These are phyloP conservation scores for Dictyostelium citrinum DNA, from an alignment of 78 protist species.

Conservation along the genomic window DNA sequence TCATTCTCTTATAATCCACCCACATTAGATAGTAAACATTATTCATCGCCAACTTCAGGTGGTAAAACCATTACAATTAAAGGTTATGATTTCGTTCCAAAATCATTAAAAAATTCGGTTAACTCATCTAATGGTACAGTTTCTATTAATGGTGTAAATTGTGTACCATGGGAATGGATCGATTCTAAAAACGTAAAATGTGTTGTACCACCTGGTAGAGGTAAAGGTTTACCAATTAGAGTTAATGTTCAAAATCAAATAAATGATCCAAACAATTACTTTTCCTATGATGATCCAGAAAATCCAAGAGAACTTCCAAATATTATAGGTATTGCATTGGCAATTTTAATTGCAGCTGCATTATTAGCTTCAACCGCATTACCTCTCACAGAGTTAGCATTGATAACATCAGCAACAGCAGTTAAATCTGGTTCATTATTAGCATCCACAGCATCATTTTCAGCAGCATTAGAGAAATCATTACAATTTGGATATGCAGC, in stretches of 20 bases:
- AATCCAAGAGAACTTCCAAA: not conserved
- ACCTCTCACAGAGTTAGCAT: not conserved
- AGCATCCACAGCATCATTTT: not conserved
- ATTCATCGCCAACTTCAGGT: not conserved
- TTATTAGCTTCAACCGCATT: not conserved
- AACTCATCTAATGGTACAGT: not conserved
- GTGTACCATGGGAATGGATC: not conserved
- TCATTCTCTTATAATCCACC: conserved; percentile 35
- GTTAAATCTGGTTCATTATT: not conserved
- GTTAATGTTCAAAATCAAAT: not conserved
- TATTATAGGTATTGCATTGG: not conserved
- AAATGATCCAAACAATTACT: not conserved
- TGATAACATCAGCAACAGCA: not conserved
- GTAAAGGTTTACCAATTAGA: not conserved
- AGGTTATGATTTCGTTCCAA: not conserved
- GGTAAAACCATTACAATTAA: not conserved
- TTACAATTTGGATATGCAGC: not conserved
- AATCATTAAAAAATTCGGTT: not conserved
- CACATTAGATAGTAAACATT: not conserved
- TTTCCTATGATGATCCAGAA: not conserved
- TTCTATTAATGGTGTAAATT: not conserved
- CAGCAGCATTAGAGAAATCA: not conserved
- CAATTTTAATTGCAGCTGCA: not conserved
- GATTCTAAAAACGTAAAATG: not conserved
- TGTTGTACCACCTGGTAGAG: not conserved